These are phyloP conservation scores for Zygoascus ofunaensis DNA, from an alignment of 805 yeast species.

Conservation along the genomic window DNA sequence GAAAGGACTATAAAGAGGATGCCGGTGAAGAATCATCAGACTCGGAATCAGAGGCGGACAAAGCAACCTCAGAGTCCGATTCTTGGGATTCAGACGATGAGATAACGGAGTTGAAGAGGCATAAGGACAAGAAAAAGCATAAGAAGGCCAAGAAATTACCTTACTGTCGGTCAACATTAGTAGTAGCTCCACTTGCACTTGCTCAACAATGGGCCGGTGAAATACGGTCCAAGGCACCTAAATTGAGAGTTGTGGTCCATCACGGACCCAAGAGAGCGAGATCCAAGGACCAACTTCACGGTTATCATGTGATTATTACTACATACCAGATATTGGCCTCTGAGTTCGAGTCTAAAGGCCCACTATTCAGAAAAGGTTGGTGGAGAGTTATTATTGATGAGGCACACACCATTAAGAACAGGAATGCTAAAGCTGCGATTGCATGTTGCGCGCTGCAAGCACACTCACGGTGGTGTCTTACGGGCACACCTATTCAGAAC, in stretches of 20 bases:
- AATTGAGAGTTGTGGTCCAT: constrained; percentile 22
- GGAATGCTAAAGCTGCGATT: constrained; percentile 36
- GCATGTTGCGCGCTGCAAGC: constrained; percentile 39
- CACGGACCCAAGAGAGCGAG: constrained; percentile 27
- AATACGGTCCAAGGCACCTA: constrained; percentile 31
- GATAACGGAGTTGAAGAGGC: neutral
- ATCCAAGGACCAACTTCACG: constrained; percentile 11
- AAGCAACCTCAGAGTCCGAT: neutral
- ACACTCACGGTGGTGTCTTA: constrained; percentile 45
- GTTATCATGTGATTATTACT: constrained; percentile 31
- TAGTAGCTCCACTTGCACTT: constrained; percentile 37
- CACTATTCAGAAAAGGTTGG: constrained; percentile 30
- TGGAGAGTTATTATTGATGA: constrained; percentile 56
- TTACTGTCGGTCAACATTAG: constrained; percentile 27
- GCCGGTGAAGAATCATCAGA: neutral
- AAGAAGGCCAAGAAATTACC: neutral
- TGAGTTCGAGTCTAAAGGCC: constrained; percentile 18
- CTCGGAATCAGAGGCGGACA: neutral
- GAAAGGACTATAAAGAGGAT: neutral
- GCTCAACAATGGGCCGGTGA: constrained; percentile 36
- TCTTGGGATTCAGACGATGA: neutral
- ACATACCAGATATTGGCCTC: constrained; percentile 27
- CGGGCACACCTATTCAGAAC: constrained; percentile 62
- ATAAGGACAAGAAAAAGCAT: neutral
- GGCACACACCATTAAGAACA: constrained; percentile 53